These are phyloP conservation scores for Exsudoporus frostii DNA, from an alignment of 768 basidiomycete species.

Conservation along the genomic window DNA sequence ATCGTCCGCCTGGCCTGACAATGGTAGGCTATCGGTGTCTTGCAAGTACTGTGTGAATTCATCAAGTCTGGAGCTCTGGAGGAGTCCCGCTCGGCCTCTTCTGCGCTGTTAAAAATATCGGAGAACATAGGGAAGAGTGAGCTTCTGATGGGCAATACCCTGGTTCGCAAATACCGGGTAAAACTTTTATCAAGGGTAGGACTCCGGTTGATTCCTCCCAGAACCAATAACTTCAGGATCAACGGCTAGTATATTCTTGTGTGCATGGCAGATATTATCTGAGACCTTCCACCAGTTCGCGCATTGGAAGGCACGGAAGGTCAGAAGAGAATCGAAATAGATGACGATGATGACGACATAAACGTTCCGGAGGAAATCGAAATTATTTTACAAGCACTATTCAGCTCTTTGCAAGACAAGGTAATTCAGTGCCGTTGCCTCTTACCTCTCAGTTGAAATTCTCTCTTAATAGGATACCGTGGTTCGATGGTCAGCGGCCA, in stretches of 20 bases:
- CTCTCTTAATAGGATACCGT: slow-evolving; percentile 70
- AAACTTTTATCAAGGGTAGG: slow-evolving; percentile 70
- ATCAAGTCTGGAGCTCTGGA: slow-evolving; percentile 59
- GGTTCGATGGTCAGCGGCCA: slow-evolving; percentile 93
- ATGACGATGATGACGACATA: slow-evolving; percentile 39
- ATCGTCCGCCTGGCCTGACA: neutral
- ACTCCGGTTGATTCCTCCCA: slow-evolving; percentile 57
- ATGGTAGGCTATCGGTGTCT: slow-evolving; percentile 59
- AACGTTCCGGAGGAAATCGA: slow-evolving; percentile 84
- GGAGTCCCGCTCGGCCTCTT: slow-evolving; percentile 43
- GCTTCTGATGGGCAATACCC: slow-evolving; percentile 51
- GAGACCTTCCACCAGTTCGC: slow-evolving; percentile 23
- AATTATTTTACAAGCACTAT: slow-evolving; percentile 63
- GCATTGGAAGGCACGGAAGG: slow-evolving; percentile 18
- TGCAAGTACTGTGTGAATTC: slow-evolving; percentile 70
- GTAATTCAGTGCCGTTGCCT: slow-evolving; percentile 38
- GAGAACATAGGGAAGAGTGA: slow-evolving; percentile 39
- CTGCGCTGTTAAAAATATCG: slow-evolving; percentile 45
- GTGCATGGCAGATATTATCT: slow-evolving; percentile 25
- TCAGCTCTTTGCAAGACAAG: slow-evolving; percentile 76
- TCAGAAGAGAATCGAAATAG: slow-evolving; percentile 5
- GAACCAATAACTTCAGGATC: slow-evolving; percentile 32
- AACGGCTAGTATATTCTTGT: slow-evolving; percentile 37
- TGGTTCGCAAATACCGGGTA: slow-evolving; percentile 63
- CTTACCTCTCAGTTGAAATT: neutral